Evolutionary conservation across 495 filamentous ascomycete species (phyloP).

Genomic region (Amphirosellinia nigrospora): DNA sequence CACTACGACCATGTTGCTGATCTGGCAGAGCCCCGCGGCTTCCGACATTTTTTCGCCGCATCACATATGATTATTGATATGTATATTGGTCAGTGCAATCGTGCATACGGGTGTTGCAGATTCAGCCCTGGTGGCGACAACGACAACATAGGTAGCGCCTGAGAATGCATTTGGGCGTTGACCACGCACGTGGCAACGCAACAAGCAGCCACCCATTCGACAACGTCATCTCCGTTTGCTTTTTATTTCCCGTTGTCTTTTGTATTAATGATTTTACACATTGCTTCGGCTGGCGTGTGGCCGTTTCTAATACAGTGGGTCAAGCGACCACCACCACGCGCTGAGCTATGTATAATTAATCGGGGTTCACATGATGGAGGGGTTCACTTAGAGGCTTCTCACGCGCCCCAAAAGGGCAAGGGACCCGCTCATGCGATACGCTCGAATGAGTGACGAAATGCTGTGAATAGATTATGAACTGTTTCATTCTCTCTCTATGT

Average conservation of each 20-base stretch:
- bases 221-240: neutral
- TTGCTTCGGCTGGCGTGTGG: neutral
- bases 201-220: neutral
- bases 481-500: neutral
- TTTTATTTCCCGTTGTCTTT: neutral
- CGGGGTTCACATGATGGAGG: slow-evolving; percentile 20
- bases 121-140: slow-evolving; percentile 15
- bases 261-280: slow-evolving; percentile 5
- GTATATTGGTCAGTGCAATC: neutral
- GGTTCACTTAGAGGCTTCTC: slow-evolving; percentile 4
- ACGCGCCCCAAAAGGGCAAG: slow-evolving; percentile 13
- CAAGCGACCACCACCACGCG: slow-evolving; percentile 23
- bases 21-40: neutral
- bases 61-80: neutral
- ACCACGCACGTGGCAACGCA: neutral
- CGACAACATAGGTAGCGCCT: neutral
- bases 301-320: neutral
- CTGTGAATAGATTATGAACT: neutral
- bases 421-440: slow-evolving; percentile 18
- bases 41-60: too few relatives aligned
- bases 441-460: neutral
- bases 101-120: neutral
- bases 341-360: neutral
- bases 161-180: neutral
- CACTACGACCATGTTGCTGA: neutral